These are phyloP conservation scores for Vicia faba DNA, from an alignment of 306 rosid species.

Conservation along the genomic window DNA sequence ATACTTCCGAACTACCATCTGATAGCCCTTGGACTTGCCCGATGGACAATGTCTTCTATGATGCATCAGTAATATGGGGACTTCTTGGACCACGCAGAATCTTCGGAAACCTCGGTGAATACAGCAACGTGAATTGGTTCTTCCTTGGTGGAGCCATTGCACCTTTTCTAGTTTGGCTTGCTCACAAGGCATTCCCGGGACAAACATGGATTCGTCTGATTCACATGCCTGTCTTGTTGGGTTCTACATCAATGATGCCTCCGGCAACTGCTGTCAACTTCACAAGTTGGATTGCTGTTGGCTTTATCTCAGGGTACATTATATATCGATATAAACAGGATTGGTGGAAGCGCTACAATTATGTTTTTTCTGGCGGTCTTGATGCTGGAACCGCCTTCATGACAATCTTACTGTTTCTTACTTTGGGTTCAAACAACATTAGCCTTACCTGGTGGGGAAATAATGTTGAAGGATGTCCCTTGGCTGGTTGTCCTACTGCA, in stretches of 20 bases:
- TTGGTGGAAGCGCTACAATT: constrained; percentile 70
- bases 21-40: constrained; percentile 87
- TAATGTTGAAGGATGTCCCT: constrained; percentile 61
- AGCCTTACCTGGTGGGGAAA: constrained; percentile 72
- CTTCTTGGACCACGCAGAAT: constrained; percentile 85
- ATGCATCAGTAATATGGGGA: constrained; percentile 90
- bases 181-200: constrained; percentile 60
- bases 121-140: constrained; percentile 62
- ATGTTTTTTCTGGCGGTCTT: constrained; percentile 75
- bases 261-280: constrained; percentile 75
- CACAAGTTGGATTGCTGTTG: constrained; percentile 69
- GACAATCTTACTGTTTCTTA: constrained; percentile 60
- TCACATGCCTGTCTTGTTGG: constrained; percentile 72
- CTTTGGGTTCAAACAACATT: constrained; percentile 45
- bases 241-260: constrained; percentile 75
- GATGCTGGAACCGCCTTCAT: constrained; percentile 88
- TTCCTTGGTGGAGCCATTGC: constrained; percentile 75
- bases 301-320: constrained; percentile 57
- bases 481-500: constrained; percentile 77
- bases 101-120: constrained; percentile 81
- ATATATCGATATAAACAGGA: constrained; percentile 50
- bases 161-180: constrained; percentile 71
- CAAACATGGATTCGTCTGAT: constrained; percentile 59
- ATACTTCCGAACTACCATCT: constrained; percentile 40
- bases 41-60: constrained; percentile 72